Conservation (phyloP, 352 stramenopile species). For the Pythium pyrilobum region DNA sequence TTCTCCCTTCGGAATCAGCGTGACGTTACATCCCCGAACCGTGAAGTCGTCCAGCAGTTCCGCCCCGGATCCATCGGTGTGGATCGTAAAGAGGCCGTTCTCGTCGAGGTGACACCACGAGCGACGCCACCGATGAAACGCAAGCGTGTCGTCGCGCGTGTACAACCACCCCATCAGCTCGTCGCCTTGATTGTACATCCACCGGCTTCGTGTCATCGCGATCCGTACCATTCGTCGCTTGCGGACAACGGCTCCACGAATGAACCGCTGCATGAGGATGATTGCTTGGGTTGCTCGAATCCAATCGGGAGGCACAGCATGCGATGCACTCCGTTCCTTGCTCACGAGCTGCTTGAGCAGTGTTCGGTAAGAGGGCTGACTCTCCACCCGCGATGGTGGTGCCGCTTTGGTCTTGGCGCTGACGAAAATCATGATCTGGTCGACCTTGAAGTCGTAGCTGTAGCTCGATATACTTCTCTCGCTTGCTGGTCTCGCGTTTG, state of each 20-base stretch:
- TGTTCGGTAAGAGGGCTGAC: constrained; percentile 64
- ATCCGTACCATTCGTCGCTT: constrained; percentile 59
- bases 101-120: constrained; percentile 79
- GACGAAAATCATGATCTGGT: constrained; percentile 63
- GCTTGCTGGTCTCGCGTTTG: neutral
- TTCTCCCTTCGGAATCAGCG: constrained; percentile 42
- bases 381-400: constrained; percentile 19
- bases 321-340: constrained; percentile 37
- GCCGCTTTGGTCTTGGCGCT: constrained; percentile 42
- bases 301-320: constrained; percentile 54
- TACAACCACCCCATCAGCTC: constrained; percentile 84
- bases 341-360: constrained; percentile 73
- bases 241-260: constrained; percentile 67
- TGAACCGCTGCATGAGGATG: constrained; percentile 74
- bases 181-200: constrained; percentile 47
- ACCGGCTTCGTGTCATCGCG: constrained; percentile 47
- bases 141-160: constrained; percentile 72
- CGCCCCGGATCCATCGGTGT: constrained; percentile 62
- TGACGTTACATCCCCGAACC: constrained; percentile 58
- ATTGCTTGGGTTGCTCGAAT: constrained; percentile 65
- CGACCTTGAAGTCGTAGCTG: constrained; percentile 69
- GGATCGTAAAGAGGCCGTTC: constrained; percentile 58
- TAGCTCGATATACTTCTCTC: constrained; percentile 35
- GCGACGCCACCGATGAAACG: constrained; percentile 78
- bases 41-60: constrained; percentile 67